Evolutionary conservation across 2,329 filamentous ascomycete genomes (phyloP).

Genomic region (Pleurostoma richardsiae): DNA sequence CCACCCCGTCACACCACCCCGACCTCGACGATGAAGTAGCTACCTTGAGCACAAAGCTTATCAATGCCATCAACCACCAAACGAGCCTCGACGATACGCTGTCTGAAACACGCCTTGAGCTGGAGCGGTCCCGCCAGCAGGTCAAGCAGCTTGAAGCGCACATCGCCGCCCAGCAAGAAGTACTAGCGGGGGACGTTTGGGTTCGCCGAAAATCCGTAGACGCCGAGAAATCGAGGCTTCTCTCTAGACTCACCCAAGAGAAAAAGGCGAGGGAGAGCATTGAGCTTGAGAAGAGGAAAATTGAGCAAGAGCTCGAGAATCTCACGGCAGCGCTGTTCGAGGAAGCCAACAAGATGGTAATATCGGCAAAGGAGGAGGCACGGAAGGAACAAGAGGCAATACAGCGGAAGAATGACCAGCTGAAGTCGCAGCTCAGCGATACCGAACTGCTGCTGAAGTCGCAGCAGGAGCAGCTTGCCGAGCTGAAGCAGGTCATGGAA

Average conservation of each 20-base stretch:
- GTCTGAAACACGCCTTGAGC: constrained; percentile 74
- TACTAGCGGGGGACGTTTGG: constrained; percentile 69
- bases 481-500: constrained; percentile 91
- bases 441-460: constrained; percentile 80
- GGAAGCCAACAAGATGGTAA: constrained; percentile 98
- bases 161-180: constrained; percentile 64
- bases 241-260: constrained; percentile 59
- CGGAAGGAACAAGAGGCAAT: constrained; percentile 76
- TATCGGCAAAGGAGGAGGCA: constrained; percentile 83
- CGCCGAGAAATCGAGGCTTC: constrained; percentile 58
- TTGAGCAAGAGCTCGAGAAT: constrained; percentile 87
- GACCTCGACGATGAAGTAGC: constrained; percentile 72
- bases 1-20: constrained; percentile 39
- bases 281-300: constrained; percentile 78
- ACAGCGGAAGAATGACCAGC: constrained; percentile 81
- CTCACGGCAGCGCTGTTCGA: constrained; percentile 93
- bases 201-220: constrained; percentile 73
- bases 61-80: constrained; percentile 96
- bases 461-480: constrained; percentile 86
- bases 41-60: constrained; percentile 87
- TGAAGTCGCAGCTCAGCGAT: constrained; percentile 79
- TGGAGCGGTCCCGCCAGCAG: constrained; percentile 66
- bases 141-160: constrained; percentile 62
- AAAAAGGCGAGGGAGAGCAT: constrained; percentile 57
- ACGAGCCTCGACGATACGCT: constrained; percentile 87